phyloP scores from a whole-genome alignment of 108 stramenopile species.

The Cyclotella kingstonii region DNA sequence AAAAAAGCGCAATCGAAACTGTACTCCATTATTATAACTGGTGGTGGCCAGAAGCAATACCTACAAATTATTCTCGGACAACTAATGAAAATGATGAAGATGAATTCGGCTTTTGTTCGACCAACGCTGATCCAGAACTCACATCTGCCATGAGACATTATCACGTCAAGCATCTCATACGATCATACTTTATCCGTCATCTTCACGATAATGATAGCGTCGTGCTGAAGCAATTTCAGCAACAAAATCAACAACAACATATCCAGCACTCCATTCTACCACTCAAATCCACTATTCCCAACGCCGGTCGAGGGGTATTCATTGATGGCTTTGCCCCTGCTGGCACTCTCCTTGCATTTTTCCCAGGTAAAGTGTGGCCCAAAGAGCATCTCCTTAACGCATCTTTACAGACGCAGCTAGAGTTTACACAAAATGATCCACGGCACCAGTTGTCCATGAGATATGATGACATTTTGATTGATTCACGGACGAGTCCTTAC shows the following conservation, averaged over 20 bases:
- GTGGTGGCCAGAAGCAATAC: conserved; percentile 6
- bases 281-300: conserved; percentile 65
- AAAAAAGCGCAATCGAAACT: conserved; percentile 54
- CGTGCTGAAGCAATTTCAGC: not conserved
- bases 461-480: conserved; percentile 79
- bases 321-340: conserved; percentile 77
- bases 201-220: conserved; percentile 31
- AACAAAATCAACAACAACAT: not conserved
- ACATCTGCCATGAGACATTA: conserved; percentile 62
- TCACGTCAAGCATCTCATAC: conserved; percentile 68
- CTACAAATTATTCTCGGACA: not conserved
- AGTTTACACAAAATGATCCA: conserved; percentile 59
- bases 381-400: conserved; percentile 57
- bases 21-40: conserved; percentile 43
- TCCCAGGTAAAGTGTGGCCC: conserved; percentile 79
- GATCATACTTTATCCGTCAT: conserved; percentile 55
- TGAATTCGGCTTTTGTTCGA: conserved; percentile 49
- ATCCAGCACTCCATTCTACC: conserved; percentile 40
- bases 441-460: conserved; percentile 72
- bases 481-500: conserved; percentile 73
- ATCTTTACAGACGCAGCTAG: conserved; percentile 48
- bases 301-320: conserved; percentile 79
- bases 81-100: conserved; percentile 25
- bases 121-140: conserved; percentile 33
- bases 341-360: conserved; percentile 77